Evolutionary conservation across 2,329 filamentous ascomycete genomes (phyloP).

Genomic region (Ascochyta koolunga): DNA sequence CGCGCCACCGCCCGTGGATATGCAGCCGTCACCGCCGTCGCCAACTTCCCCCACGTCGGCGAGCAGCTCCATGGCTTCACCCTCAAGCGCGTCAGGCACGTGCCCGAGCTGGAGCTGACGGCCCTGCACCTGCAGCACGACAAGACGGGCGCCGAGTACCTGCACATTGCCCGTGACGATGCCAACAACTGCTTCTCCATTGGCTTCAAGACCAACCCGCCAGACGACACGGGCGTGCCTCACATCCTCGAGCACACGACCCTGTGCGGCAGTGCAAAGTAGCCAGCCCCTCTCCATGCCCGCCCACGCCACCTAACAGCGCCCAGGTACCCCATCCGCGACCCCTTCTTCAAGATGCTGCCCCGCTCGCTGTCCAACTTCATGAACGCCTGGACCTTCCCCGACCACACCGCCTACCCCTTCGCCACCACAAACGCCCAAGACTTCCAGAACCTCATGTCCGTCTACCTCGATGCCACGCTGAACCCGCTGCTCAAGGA

Average conservation of each 20-base stretch:
- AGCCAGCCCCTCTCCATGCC: slow-evolving; percentile 26
- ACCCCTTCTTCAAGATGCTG: slow-evolving; percentile 99
- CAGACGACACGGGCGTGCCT: slow-evolving; percentile 92
- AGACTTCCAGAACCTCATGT: slow-evolving; percentile 95
- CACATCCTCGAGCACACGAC: slow-evolving; percentile 99
- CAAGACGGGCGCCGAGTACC: slow-evolving; percentile 92
- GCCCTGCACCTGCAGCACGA: slow-evolving; percentile 91
- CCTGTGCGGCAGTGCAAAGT: slow-evolving; percentile 93
- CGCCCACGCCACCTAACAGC: slow-evolving; percentile 13
- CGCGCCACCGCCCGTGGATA: slow-evolving; percentile 43
- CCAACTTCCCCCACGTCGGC: slow-evolving; percentile 77
- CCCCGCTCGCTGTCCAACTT: slow-evolving; percentile 98
- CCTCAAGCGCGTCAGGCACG: slow-evolving; percentile 83
- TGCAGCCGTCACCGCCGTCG: slow-evolving; percentile 76
- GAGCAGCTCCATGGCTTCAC: slow-evolving; percentile 94
- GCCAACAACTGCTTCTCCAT: slow-evolving; percentile 99
- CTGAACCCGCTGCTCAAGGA: slow-evolving; percentile 87
- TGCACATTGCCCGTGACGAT: slow-evolving; percentile 93
- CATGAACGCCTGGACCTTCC: slow-evolving; percentile 98
- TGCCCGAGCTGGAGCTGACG: slow-evolving; percentile 91
- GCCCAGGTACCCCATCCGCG: slow-evolving; percentile 87
- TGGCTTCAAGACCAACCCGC: slow-evolving; percentile 98
- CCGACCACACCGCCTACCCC: slow-evolving; percentile 95
- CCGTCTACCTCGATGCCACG: slow-evolving; percentile 94
- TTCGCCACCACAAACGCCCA: slow-evolving; percentile 96